Percentiles rank a stretch among this genome's conserved stretches.
Conservation (phyloP, 208 protist genomes). For the Trichomonas tenax region DNA sequence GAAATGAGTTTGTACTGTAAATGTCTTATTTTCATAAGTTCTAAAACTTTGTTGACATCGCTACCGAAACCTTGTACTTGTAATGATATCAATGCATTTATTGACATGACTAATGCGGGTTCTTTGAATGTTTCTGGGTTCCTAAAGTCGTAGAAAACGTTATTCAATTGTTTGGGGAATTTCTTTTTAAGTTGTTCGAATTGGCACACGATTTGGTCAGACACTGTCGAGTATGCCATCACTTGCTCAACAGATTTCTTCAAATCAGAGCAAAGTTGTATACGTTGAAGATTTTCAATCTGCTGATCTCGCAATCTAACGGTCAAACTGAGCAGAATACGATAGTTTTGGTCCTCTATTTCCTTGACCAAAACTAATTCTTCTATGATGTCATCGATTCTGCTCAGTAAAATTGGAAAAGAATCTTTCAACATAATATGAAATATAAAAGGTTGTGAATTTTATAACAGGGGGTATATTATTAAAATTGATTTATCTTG, state of each 20-base stretch:
- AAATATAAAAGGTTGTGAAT: no score
- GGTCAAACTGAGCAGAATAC: neutral
- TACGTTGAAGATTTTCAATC: neutral
- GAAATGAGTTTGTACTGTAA: neutral
- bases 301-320: neutral
- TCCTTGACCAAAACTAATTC: neutral
- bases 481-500: no score
- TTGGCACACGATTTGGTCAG: neutral
- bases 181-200: neutral
- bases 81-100: neutral
- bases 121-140: neutral
- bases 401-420: neutral
- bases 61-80: neutral
- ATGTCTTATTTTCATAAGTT: neutral
- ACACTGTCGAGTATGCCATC: neutral
- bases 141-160: neutral
- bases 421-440: neutral
- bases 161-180: neutral
- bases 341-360: neutral
- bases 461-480: no score
- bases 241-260: neutral
- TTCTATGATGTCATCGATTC: neutral
- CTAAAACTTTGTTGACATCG: neutral
- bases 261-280: neutral
- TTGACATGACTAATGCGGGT: neutral